Percentiles rank a stretch among this genome's conserved stretches.
phyloP scores from a whole-genome alignment of 345 rosid species.

The Isatis tinctoria region DNA sequence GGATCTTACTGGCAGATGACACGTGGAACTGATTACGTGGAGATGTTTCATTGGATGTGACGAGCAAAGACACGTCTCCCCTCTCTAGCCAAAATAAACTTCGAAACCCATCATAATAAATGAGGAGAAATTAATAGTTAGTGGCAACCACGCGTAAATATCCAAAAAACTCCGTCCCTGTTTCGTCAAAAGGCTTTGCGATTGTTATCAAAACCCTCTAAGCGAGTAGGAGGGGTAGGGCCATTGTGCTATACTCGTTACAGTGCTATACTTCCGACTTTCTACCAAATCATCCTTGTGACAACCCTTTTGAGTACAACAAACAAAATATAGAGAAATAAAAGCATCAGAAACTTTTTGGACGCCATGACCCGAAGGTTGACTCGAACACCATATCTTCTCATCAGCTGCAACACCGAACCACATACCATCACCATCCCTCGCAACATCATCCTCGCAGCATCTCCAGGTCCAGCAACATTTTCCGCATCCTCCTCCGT shows the following conservation, averaged over 20 bases:
- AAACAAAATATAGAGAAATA: conserved; percentile 42
- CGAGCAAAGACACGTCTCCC: not conserved
- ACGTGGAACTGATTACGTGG: conserved; percentile 10
- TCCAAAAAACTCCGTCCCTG: not conserved
- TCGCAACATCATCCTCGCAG: conserved; percentile 35
- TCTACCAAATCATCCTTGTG: conserved; percentile 22
- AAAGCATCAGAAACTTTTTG: conserved; percentile 57
- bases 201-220: not conserved
- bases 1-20: conserved; percentile 10
- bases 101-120: not conserved
- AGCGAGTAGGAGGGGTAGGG: not conserved
- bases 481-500: conserved; percentile 34
- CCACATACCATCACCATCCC: conserved; percentile 43
- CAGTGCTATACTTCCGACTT: not conserved
- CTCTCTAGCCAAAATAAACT: not conserved
- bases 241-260: not conserved
- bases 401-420: conserved; percentile 46
- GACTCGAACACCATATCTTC: conserved; percentile 53
- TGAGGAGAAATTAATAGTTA: not conserved
- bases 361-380: conserved; percentile 81
- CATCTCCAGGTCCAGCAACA: conserved; percentile 42
- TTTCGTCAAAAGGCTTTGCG: not conserved
- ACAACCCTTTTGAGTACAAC: conserved; percentile 38
- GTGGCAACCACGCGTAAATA: not conserved
- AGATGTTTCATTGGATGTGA: not conserved